These are phyloP conservation scores for Leccinum pellstonianum DNA, from an alignment of 768 basidiomycete genomes.

Conservation along the genomic window DNA sequence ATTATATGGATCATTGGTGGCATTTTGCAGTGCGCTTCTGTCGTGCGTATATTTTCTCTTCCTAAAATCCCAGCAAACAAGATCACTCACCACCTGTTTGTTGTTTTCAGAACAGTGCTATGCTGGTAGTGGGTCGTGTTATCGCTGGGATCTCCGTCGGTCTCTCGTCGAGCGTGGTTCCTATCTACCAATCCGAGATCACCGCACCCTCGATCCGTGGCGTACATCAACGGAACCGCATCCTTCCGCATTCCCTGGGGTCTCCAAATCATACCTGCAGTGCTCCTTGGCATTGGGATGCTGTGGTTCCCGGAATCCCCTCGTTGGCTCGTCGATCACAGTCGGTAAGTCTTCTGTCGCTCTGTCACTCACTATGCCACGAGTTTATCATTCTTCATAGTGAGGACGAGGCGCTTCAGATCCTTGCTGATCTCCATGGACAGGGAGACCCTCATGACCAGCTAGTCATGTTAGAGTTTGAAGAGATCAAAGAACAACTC, in stretches of 20 bases:
- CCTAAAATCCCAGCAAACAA: neutral
- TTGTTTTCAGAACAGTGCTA: constrained; percentile 55
- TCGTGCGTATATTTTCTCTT: constrained; percentile 29
- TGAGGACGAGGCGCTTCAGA: constrained; percentile 59
- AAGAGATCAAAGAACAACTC: constrained; percentile 59
- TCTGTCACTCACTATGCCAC: neutral
- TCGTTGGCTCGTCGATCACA: constrained; percentile 67
- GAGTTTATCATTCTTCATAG: constrained; percentile 13
- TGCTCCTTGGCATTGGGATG: constrained; percentile 69
- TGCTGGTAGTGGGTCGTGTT: constrained; percentile 71
- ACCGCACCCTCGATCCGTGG: constrained; percentile 72
- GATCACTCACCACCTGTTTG: neutral
- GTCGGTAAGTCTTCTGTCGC: constrained; percentile 35
- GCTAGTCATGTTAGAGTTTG: constrained; percentile 67
- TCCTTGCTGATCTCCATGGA: constrained; percentile 74
- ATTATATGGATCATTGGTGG: constrained; percentile 72
- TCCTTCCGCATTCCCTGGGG: constrained; percentile 84
- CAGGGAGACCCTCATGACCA: constrained; percentile 53
- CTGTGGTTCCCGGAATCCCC: constrained; percentile 66
- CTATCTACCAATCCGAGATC: constrained; percentile 75
- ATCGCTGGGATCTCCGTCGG: constrained; percentile 69
- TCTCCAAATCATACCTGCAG: constrained; percentile 75
- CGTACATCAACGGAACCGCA: constrained; percentile 59
- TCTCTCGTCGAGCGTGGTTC: constrained; percentile 63
- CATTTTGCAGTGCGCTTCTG: constrained; percentile 64